Evolutionary conservation across 768 basidiomycete genomes (phyloP), one percentile per base, ranked within the genome.

Genomic region (Termitomyces titanicus): DNA sequence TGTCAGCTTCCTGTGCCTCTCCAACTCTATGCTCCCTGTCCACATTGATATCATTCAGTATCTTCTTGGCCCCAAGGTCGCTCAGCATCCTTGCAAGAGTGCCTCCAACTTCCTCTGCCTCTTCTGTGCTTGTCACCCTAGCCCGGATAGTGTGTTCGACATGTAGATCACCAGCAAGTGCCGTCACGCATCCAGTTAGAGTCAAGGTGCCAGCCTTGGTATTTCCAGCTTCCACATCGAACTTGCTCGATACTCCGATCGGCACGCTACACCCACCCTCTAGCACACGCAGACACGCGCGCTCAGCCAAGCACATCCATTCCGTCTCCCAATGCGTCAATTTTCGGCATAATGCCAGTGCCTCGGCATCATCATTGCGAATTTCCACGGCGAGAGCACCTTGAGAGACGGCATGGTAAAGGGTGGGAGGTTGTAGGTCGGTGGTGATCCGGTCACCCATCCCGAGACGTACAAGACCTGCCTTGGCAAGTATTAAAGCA

Each of bases 201-300:
- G 75, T 79, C 56, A 99, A 71, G 38, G 66, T 72, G 0, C 70
- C 75, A 1, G 67, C 57, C 42, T 68, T 66, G 39, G 44, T 38
- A 22, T 57, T 61, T 12, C 57, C 60, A 11, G 60, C 66, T 24
- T 66, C 73, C 11, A 66, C 64, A 15, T 70, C 68, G 53, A 88
- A 68, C 44, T 67, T 71, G 27, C 83, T 85, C 48, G 78, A 74
- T 27, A 92, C 86, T 3, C 95, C 96, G 15, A 99, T 94, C 3
- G 96, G 96, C 0, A 99, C 95, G 58, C 92, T 94, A 72, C 97
- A 99, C 24, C 97, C 97, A 27, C 97, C 97, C 70, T 98, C 97
- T 50, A 98, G 77, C 22, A 88, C 86, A n/a, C 88, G 78, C 59
- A 98, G 75, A 70, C 90, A 88, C 1, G 88, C 90, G 13, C 97